Percentiles rank a stretch among this genome's conserved stretches.
Evolutionary conservation across 345 rosid species (phyloP).

Genomic region (Eucalyptus camaldulensis): DNA sequence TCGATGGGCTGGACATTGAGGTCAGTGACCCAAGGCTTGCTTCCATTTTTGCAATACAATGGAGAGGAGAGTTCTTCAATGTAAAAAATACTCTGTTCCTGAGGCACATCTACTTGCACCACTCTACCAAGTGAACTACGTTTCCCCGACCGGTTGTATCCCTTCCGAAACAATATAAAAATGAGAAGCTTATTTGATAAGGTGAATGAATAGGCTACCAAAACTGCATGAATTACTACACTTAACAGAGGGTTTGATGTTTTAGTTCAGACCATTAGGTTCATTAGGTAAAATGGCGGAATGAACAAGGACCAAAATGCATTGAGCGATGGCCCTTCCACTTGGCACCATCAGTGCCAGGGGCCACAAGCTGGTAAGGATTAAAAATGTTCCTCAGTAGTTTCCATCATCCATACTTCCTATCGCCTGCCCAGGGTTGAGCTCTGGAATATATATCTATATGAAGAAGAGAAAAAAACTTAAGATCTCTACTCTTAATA

Average conservation of each 20-base stretch:
- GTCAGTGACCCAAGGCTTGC: background rate
- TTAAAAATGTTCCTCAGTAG: background rate
- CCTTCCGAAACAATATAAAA: background rate
- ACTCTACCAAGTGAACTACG: background rate
- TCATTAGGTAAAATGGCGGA: background rate
- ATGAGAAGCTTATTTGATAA: background rate
- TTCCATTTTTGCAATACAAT: background rate
- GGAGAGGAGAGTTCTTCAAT: background rate
- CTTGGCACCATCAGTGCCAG: background rate
- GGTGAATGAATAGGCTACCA: background rate
- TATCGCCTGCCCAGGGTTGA: background rate
- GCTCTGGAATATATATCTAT: background rate
- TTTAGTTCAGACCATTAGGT: background rate
- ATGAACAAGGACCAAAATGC: background rate
- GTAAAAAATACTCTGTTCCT: background rate
- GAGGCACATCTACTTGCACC: background rate
- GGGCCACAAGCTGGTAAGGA: background rate
- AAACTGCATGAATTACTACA: background rate
- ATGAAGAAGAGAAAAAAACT: background rate
- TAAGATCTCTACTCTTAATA: background rate
- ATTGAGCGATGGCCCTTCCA: background rate
- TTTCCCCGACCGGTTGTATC: background rate
- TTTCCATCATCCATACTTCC: background rate
- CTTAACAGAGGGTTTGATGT: background rate
- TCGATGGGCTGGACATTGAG: background rate